phyloP scores from a whole-genome alignment of 176 grass and related monocot species.

The Leersia perrieri region DNA sequence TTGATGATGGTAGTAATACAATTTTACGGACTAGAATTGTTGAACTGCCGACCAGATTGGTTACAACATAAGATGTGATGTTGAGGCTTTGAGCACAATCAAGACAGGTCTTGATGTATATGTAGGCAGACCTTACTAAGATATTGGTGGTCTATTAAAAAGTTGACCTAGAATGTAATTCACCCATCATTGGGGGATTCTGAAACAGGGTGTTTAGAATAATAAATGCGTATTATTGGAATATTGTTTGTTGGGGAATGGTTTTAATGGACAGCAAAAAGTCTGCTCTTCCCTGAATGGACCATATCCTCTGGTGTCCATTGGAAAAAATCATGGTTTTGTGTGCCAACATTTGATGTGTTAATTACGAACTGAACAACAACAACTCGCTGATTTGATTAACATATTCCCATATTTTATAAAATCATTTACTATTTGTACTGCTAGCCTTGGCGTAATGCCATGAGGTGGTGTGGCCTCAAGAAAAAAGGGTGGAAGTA shows the following conservation, averaged over 20 bases:
- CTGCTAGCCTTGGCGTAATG: too few relatives aligned
- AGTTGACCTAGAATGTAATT: too few relatives aligned
- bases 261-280: background rate
- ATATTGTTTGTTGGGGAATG: background rate
- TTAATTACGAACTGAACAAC: background rate
- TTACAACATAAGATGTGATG: too few relatives aligned
- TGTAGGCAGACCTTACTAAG: too few relatives aligned
- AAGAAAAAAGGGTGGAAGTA: background rate
- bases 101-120: too few relatives aligned
- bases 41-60: too few relatives aligned
- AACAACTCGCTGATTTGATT: background rate
- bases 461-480: background rate
- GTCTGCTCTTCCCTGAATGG: background rate
- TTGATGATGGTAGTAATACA: background rate
- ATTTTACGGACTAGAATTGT: background rate
- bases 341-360: background rate
- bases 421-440: background rate
- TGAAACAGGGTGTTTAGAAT: background rate
- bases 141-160: too few relatives aligned
- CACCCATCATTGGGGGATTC: too few relatives aligned
- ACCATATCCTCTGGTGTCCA: background rate
- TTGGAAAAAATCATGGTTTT: background rate
- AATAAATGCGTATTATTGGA: background rate
- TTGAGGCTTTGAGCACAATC: too few relatives aligned
- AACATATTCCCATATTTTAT: background rate